These are phyloP conservation scores for Pseudotsuga menziesii DNA, from an alignment of 75 land plant genomes.

Conservation along the genomic window DNA sequence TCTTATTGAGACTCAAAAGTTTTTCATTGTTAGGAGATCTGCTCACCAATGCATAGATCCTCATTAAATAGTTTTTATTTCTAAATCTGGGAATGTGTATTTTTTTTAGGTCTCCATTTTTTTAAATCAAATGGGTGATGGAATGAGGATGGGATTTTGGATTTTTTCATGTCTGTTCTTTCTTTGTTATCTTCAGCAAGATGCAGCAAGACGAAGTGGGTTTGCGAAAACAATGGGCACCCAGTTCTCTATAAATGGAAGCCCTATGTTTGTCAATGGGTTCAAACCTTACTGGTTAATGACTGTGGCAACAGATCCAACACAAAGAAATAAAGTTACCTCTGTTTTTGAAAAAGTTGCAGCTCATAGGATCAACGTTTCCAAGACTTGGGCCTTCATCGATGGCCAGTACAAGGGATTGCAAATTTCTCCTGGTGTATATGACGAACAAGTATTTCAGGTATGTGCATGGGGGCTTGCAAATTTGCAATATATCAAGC, in stretches of 20 bases:
- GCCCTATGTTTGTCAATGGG: slow-evolving; percentile 60
- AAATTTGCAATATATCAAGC: too few relatives aligned
- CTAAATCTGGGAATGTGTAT: background rate
- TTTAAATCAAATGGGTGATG: too few relatives aligned
- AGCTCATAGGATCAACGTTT: slow-evolving; percentile 41
- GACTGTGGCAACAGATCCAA: slow-evolving; percentile 39
- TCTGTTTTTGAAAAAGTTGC: slow-evolving; percentile 45
- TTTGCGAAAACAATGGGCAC: slow-evolving; percentile 33
- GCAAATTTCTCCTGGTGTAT: too few relatives aligned
- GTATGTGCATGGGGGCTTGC: too few relatives aligned
- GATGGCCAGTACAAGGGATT: slow-evolving; percentile 50
- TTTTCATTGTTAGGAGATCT: background rate
- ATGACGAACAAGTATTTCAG: too few relatives aligned
- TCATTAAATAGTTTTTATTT: too few relatives aligned
- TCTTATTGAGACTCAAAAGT: background rate
- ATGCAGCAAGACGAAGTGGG: slow-evolving; percentile 20
- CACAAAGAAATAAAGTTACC: too few relatives aligned
- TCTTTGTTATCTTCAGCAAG: background rate
- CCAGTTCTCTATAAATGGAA: slow-evolving; percentile 48
- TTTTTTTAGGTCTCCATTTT: background rate
- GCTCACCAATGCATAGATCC: background rate
- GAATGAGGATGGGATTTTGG: too few relatives aligned
- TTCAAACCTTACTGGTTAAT: slow-evolving; percentile 90
- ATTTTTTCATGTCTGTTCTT: background rate
- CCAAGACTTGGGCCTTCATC: slow-evolving; percentile 83